phyloP scores from a whole-genome alignment of 192 early-diverging fungal genomes.

The Coemansia aciculifera region DNA sequence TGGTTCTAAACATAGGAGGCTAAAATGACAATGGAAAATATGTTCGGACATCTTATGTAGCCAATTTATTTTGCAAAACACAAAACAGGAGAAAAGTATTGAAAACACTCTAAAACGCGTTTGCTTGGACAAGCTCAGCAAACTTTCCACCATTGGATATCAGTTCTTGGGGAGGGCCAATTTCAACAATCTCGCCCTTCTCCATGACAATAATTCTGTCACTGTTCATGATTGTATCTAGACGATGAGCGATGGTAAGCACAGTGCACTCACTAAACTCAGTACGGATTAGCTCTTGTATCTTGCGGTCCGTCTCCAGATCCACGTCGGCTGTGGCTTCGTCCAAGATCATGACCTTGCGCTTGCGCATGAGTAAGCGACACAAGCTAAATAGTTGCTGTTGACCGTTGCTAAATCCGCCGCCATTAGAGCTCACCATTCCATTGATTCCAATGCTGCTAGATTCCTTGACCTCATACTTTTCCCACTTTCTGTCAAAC shows the following conservation, averaged over 20 bases:
- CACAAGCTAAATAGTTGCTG: conserved; percentile 66
- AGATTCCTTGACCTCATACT: background rate
- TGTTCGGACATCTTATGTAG: too few species aligned
- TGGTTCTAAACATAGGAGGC: too few species aligned
- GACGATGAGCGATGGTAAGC: conserved; percentile 74
- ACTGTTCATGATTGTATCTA: conserved; percentile 66
- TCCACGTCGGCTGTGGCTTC: conserved; percentile 71
- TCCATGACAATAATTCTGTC: conserved; percentile 75
- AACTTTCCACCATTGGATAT: conserved; percentile 41
- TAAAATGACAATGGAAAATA: too few species aligned
- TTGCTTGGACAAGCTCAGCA: conserved; percentile 27
- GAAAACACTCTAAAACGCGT: conserved; percentile 12
- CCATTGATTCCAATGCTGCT: background rate
- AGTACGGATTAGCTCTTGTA: conserved; percentile 46
- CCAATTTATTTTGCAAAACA: too few species aligned
- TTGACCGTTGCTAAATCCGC: conserved; percentile 53
- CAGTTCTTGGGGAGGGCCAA: conserved; percentile 61
- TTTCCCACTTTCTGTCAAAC: background rate
- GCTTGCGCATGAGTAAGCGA: conserved; percentile 58
- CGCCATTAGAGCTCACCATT: background rate
- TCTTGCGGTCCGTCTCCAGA: conserved; percentile 19
- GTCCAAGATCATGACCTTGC: conserved; percentile 63
- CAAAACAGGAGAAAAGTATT: too few species aligned
- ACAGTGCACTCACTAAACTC: conserved; percentile 56
- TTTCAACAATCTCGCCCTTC: conserved; percentile 65